Evolutionary conservation across 2,329 filamentous ascomycete species (phyloP).

Genomic region (Colletotrichum destructivum): DNA sequence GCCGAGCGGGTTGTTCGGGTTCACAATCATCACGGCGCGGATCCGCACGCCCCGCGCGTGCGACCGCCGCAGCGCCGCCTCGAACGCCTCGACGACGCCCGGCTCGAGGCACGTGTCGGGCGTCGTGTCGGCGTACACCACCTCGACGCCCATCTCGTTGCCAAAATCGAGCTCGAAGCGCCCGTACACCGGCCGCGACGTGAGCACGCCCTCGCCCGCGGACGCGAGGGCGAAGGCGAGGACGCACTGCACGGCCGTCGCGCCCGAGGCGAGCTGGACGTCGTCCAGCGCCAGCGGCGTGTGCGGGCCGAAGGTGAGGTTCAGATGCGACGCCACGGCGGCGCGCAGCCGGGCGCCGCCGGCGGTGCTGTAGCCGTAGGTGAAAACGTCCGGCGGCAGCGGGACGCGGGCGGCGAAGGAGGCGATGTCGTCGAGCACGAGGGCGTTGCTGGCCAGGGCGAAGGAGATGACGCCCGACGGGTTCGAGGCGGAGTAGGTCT

Average conservation of each 20-base stretch:
- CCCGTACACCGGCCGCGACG: constrained; percentile 61
- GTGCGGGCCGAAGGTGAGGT: constrained; percentile 54
- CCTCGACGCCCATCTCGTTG: constrained; percentile 53
- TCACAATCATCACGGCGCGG: constrained; percentile 65
- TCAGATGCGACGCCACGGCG: constrained; percentile 55
- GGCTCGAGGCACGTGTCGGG: constrained; percentile 62
- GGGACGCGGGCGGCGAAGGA: constrained; percentile 27
- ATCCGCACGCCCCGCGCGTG: constrained; percentile 56
- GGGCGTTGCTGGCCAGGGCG: constrained; percentile 26
- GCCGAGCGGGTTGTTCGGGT: constrained; percentile 68
- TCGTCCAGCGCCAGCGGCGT: constrained; percentile 49
- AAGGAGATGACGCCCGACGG: constrained; percentile 35
- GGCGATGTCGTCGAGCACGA: constrained; percentile 24
- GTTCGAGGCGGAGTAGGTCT: constrained; percentile 26
- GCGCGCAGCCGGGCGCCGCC: constrained; percentile 53
- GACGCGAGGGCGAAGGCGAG: constrained; percentile 57
- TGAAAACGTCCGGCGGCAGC: constrained; percentile 48
- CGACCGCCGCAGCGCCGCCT: constrained; percentile 56
- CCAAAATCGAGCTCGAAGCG: constrained; percentile 65
- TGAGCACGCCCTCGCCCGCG: constrained; percentile 56
- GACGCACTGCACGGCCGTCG: constrained; percentile 58
- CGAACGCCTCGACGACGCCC: constrained; percentile 60
- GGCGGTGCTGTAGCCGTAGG: constrained; percentile 54
- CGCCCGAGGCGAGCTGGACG: constrained; percentile 53
- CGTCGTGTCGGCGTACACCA: constrained; percentile 62